Conservation (phyloP, 257 asterid species). For the Penstemon barbatus region DNA sequence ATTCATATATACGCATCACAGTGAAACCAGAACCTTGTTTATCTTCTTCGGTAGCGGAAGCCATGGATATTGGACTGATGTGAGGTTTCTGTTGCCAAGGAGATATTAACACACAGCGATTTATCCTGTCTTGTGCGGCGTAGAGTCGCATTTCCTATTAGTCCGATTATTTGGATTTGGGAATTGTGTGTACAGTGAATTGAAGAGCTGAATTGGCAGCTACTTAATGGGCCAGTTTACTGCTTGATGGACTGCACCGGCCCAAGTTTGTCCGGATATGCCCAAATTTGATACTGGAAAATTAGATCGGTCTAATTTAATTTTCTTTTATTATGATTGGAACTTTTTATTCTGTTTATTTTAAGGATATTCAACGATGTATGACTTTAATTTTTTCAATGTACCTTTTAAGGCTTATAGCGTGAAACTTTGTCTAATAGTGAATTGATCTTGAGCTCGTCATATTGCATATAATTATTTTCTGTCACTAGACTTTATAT, state of each 20-base stretch:
- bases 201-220: background rate
- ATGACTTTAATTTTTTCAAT: no score
- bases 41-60: constrained; percentile 40
- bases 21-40: constrained; percentile 38
- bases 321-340: no score
- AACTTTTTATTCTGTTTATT: no score
- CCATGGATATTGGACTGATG: constrained; percentile 36
- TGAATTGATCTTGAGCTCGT: no score
- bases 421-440: no score
- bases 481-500: no score
- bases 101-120: constrained; percentile 20
- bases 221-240: background rate
- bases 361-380: no score
- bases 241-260: background rate
- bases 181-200: background rate
- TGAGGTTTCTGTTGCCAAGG: constrained; percentile 20
- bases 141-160: constrained; percentile 38
- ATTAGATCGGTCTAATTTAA: no score
- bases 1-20: background rate
- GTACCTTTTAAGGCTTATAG: no score
- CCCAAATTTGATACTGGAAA: background rate
- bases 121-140: constrained; percentile 24
- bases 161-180: background rate
- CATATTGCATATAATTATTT: no score
- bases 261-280: background rate